Conservation (phyloP, 139 green algal species). For the Tetraselmis chui region DNA sequence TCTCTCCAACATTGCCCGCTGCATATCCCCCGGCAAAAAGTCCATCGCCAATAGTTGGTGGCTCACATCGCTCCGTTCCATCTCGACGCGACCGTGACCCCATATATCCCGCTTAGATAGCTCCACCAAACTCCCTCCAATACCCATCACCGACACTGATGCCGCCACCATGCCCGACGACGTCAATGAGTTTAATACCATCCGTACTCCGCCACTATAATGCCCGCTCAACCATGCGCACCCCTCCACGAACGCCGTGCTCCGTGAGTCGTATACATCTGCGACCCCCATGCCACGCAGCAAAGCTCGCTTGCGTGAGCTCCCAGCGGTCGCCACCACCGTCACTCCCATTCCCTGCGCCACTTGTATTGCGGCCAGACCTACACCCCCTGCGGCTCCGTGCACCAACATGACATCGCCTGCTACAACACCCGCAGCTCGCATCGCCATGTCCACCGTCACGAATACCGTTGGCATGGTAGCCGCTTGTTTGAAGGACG, state of each 20-base stretch:
- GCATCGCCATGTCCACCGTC: slow-evolving; percentile 60
- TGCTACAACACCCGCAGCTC: slow-evolving; percentile 20
- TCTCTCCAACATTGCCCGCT: not conserved
- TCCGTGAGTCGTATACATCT: slow-evolving; percentile 12
- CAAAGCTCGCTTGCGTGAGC: slow-evolving; percentile 59
- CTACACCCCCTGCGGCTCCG: slow-evolving; percentile 71
- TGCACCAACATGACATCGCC: slow-evolving; percentile 61
- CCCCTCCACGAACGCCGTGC: slow-evolving; percentile 16
- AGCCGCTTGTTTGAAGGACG: slow-evolving; percentile 63
- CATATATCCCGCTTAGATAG: slow-evolving; percentile 89
- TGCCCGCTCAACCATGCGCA: not conserved
- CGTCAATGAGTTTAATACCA: slow-evolving; percentile 77
- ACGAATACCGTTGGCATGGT: slow-evolving; percentile 76
- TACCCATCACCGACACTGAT: slow-evolving; percentile 37
- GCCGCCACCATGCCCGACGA: slow-evolving; percentile 66
- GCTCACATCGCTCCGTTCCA: slow-evolving; percentile 64
- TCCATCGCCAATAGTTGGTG: slow-evolving; percentile 77
- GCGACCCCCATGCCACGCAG: slow-evolving; percentile 44
- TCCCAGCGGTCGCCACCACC: slow-evolving; percentile 55
- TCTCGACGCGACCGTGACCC: slow-evolving; percentile 18
- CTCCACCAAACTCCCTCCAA: slow-evolving; percentile 63
- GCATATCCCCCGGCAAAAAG: slow-evolving; percentile 55
- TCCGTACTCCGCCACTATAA: slow-evolving; percentile 36
- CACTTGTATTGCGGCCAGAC: slow-evolving; percentile 48
- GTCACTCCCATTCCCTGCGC: slow-evolving; percentile 19